A percentile compares a stretch with the other conserved stretches of the same genome.
Conservation (phyloP, 345 rosid genomes). For the Crucihimalaya himalaica region DNA sequence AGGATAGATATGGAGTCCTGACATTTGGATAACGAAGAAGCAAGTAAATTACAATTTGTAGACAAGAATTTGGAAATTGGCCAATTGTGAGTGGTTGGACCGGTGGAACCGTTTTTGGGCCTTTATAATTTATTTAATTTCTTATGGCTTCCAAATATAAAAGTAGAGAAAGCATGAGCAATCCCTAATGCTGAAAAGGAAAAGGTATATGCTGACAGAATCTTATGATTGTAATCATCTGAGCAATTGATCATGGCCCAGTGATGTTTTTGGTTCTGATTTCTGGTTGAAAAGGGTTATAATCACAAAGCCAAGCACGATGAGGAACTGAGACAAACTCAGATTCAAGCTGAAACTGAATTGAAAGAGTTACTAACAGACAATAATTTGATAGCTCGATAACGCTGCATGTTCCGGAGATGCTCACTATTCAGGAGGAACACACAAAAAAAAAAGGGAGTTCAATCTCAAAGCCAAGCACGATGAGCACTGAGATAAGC, state of each 20-base stretch:
- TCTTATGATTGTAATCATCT: too few relatives aligned
- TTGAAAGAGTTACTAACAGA: too few relatives aligned
- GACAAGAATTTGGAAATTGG: background rate
- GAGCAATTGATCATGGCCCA: constrained; percentile 18
- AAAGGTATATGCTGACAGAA: constrained; percentile 52
- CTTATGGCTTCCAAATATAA: background rate
- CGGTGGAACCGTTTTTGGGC: constrained; percentile 3
- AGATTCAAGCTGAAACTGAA: constrained; percentile 65
- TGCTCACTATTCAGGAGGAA: too few relatives aligned
- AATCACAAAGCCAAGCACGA: constrained; percentile 53
- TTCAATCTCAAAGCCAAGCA: background rate
- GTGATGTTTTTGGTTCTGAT: constrained; percentile 24
- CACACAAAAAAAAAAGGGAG: too few relatives aligned
- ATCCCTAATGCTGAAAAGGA: constrained; percentile 61
- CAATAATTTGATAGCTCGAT: background rate
- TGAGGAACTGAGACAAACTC: constrained; percentile 62
- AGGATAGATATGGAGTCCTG: constrained; percentile 37
- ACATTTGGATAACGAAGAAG: constrained; percentile 36
- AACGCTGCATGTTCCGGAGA: too few relatives aligned
- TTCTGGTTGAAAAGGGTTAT: constrained; percentile 60
- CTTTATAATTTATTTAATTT: background rate
- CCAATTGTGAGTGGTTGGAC: constrained; percentile 4
- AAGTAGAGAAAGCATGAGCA: constrained; percentile 46
- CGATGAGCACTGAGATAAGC: background rate
- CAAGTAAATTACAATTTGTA: background rate